Evolutionary conservation across 371 early-diverging fungal genomes (phyloP), one percentile per base, ranked within the genome.

Genomic region (Mucor indicus): DNA sequence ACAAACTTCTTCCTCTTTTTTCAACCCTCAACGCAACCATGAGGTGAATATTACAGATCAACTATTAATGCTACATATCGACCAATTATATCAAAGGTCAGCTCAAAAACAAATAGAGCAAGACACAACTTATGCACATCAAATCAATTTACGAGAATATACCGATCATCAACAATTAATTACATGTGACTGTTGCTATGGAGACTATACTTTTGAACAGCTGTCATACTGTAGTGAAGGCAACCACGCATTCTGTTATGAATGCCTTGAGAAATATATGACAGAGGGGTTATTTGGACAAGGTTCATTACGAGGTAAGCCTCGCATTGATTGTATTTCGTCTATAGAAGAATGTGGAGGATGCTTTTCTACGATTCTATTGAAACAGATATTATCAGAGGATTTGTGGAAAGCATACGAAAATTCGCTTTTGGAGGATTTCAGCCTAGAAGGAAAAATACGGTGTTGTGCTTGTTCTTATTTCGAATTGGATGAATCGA

Each of bases 261-360:
- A 48, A 1, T 79, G 83, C 48, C 47, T 84, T 7, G 44, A 41
- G 4, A 65, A 47, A 7, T 73, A 64, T 27, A 53, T 83, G 2
- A 49, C 63, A 4, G 82, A 79, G 50, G 79, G 80, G 0, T 38
- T 82, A 10, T 83, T 79, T 59, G 84, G 81, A 2, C 77, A 80
- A 49, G 83, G 80, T 2, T 38, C 60, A n/a, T 40, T 85, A 31
- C 67, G 80, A 6, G 79, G 73, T 3, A 58, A 54, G 20, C 33
- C 58, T 3, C 48, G 72, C 4, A 59, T 55, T 16, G 46, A 65
- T 1, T 77, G 78, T 29, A 80, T 79, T 19, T 32, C 59, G 0
- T 71, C 73, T n/a, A 55, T 50, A 0, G 55, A 59, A 8, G 55
- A 43, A 0, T 80, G 80, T 48, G 27, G 46, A 23, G 69, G 69